A percentile compares a stretch with the other conserved stretches of the same genome.
phyloP scores from a whole-genome alignment of 2,329 filamentous ascomycete genomes.

The Phaeosphaeria sp. region DNA sequence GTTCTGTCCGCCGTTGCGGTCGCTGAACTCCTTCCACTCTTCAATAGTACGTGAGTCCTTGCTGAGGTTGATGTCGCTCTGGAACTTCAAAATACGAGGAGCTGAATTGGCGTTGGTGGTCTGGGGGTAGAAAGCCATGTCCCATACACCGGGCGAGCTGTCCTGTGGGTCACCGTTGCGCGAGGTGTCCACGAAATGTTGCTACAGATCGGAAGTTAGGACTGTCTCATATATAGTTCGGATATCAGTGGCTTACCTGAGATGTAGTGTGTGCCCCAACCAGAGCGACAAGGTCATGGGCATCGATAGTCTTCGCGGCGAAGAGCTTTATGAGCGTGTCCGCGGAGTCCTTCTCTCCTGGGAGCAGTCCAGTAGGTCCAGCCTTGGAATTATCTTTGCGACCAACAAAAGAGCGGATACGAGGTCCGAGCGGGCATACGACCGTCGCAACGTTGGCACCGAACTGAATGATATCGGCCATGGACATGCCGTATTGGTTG shows the following conservation, averaged over 20 bases:
- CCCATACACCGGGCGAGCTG: conserved; percentile 46
- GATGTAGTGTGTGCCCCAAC: conserved; percentile 48
- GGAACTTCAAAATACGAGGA: conserved; percentile 46
- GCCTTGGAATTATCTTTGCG: conserved; percentile 46
- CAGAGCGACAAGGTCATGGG: conserved; percentile 46
- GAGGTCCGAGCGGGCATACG: conserved; percentile 48
- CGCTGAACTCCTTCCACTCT: conserved; percentile 42
- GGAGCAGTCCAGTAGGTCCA: conserved; percentile 43
- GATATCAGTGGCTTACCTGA: not conserved
- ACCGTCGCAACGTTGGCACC: conserved; percentile 48
- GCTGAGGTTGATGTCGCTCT: conserved; percentile 43
- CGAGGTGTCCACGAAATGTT: conserved; percentile 42
- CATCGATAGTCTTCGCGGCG: conserved; percentile 47
- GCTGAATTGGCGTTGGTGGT: conserved; percentile 25
- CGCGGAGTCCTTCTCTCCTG: conserved; percentile 39
- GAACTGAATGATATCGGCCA: conserved; percentile 50
- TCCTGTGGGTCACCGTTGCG: conserved; percentile 47
- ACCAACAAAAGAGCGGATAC: conserved; percentile 46
- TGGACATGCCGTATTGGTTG: conserved; percentile 41
- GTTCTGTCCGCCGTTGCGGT: conserved; percentile 28
- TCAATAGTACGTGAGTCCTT: conserved; percentile 40
- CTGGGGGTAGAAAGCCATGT: conserved; percentile 46
- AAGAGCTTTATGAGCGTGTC: conserved; percentile 47
- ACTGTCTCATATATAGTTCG: too few relatives aligned
- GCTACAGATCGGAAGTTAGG: conserved; percentile 20